These are phyloP conservation scores for Coemansia sp. DNA, from an alignment of 371 early-diverging fungal species.

Conservation along the genomic window DNA sequence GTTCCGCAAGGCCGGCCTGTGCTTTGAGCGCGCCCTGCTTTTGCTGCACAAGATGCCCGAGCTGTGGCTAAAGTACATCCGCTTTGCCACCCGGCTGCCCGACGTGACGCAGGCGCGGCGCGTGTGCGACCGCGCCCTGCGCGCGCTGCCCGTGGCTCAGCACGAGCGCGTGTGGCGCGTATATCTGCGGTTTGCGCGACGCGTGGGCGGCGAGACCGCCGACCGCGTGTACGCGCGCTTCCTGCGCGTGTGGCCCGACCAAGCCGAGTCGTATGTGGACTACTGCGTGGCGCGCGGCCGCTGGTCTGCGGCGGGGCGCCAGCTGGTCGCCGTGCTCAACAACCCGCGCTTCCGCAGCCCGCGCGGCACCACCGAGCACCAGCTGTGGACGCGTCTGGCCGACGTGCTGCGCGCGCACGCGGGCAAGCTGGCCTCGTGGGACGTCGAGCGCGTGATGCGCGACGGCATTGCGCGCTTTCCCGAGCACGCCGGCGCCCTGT, in stretches of 20 bases:
- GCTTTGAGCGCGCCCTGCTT: slow-evolving; percentile 85
- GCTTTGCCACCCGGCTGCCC: slow-evolving; percentile 71
- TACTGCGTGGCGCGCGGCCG: slow-evolving; percentile 64
- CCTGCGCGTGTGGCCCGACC: slow-evolving; percentile 73
- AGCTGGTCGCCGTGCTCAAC: slow-evolving; percentile 72
- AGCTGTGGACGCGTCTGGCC: slow-evolving; percentile 86
- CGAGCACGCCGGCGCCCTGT: slow-evolving; percentile 82
- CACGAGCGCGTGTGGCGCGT: slow-evolving; percentile 86
- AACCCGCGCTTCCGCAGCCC: slow-evolving; percentile 66
- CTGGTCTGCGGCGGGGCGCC: slow-evolving; percentile 85
- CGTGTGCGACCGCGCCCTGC: slow-evolving; percentile 87
- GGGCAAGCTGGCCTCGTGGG: slow-evolving; percentile 54
- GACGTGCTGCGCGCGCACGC: slow-evolving; percentile 77
- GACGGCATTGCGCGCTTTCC: slow-evolving; percentile 83
- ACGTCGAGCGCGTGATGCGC: slow-evolving; percentile 81
- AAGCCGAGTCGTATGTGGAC: slow-evolving; percentile 73
- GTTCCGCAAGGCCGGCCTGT: slow-evolving; percentile 65
- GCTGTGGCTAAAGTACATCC: slow-evolving; percentile 76
- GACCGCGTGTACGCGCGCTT: slow-evolving; percentile 79
- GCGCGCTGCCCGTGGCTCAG: slow-evolving; percentile 91
- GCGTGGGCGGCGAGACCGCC: slow-evolving; percentile 80
- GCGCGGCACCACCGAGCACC: slow-evolving; percentile 69
- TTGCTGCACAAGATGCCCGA: slow-evolving; percentile 91
- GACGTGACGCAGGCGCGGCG: slow-evolving; percentile 73
- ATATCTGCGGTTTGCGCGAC: slow-evolving; percentile 78